Conservation (phyloP, 176 grass and related monocot species). For the Leersia perrieri region DNA sequence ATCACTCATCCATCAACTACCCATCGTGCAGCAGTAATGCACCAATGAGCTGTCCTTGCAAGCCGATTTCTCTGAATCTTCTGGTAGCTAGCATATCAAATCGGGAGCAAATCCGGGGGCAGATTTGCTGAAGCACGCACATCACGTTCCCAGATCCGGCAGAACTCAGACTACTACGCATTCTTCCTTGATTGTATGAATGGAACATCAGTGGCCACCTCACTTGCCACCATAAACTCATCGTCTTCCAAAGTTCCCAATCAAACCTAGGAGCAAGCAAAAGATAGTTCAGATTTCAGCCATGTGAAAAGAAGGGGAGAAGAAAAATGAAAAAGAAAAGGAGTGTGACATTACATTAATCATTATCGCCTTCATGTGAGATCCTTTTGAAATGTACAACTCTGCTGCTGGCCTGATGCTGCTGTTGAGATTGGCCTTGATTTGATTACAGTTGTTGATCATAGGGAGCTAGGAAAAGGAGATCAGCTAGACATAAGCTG, state of each 20-base stretch:
- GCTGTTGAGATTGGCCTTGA: not conserved
- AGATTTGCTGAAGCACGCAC: conserved; percentile 35
- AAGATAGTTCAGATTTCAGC: not conserved
- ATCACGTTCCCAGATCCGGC: conserved; percentile 8
- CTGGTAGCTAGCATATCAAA: conserved; percentile 30
- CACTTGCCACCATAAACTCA: not conserved
- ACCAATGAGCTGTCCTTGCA: conserved; percentile 1
- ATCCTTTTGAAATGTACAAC: not conserved
- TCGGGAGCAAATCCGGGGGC: conserved; percentile 36
- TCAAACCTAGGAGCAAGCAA: conserved; percentile 32
- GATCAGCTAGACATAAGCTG: not conserved
- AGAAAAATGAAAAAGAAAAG: not conserved
- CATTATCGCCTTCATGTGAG: not conserved
- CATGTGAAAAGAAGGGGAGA: not conserved
- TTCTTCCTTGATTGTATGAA: not conserved
- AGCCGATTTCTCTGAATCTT: conserved; percentile 29
- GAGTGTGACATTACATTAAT: no score
- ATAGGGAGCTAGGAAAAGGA: not conserved
- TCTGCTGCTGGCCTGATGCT: not conserved
- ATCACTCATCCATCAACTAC: not conserved
- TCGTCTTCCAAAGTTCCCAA: not conserved
- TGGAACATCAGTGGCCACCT: conserved; percentile 1
- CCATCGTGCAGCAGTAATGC: conserved; percentile 27
- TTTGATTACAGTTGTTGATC: not conserved
- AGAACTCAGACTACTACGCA: not conserved